Evolutionary conservation across 2,329 filamentous ascomycete genomes (phyloP).

Genomic region (Colletotrichum sp.): DNA sequence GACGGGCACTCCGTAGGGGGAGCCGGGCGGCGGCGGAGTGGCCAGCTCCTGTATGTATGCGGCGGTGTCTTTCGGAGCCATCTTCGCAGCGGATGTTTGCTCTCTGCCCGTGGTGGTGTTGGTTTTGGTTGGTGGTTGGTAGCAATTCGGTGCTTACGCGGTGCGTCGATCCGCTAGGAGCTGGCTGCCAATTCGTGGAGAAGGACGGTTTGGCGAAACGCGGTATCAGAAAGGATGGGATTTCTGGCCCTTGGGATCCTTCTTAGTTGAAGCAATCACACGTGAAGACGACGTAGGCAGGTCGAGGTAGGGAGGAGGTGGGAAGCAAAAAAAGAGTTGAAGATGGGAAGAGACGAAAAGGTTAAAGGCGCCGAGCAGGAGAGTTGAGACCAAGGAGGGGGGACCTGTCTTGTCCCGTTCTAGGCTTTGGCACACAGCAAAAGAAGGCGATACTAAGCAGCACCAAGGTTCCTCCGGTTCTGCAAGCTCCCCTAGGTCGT

Average conservation of each 20-base stretch:
- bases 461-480: not conserved
- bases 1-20: conserved; percentile 79
- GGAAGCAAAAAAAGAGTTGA: not conserved
- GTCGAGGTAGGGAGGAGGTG: not conserved
- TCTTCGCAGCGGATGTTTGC: conserved; percentile 20
- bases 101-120: not conserved
- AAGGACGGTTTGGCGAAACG: not conserved
- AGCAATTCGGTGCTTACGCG: not conserved
- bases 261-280: not conserved
- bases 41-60: conserved; percentile 59
- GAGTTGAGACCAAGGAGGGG: not conserved
- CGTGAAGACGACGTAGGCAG: not conserved
- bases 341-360: not conserved
- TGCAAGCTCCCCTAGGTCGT: not conserved
- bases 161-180: not conserved
- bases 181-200: not conserved
- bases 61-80: conserved; percentile 36
- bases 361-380: not conserved
- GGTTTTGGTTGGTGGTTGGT: not conserved
- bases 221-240: not conserved
- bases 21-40: conserved; percentile 71
- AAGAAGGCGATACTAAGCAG: not conserved
- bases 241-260: not conserved
- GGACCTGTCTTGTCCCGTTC: not conserved
- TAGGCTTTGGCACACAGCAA: not conserved